Evolutionary conservation across 108 stramenopile species (phyloP), one percentile per base, ranked within the genome.

Genomic region (Schizochytrium sp.): DNA sequence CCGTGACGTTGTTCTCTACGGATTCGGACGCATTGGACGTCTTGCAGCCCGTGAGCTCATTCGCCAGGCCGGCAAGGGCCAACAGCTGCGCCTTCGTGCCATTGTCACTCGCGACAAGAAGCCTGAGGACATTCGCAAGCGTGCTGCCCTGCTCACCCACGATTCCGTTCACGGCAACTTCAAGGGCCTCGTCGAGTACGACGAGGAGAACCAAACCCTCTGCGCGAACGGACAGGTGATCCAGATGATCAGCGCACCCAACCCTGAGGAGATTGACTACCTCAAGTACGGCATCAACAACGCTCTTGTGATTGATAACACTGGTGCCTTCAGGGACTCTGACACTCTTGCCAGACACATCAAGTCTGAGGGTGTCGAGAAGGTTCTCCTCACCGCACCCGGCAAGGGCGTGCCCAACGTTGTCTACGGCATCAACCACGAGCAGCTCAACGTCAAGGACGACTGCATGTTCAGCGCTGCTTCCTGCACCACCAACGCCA

Each of bases 1-100:
- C 12, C 42, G 87, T 47, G 89, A 89, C 72, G 89, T 89, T 7
- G 89, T 89, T 15, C 89, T 99, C 93, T 99, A 98, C 95, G 99
- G 99, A 89, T 98, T 99, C 94, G 99, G 99, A 92, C 97, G 99
- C 95, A 99, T 99, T 89, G 99, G 99, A 91, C 98, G 98, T 95
- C 97, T 99, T 83, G 98, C 99, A 72, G 98, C 98, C 91, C 98
- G 93, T 87, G 44, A 72, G 60, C 73, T 89, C 56, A 88, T 89
- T 13, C 55, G 44, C 46, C 41, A 72, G 44, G 41, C 89, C 47
- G 89, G 87, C 17, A 87, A 88, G 42, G 89, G 89, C 72, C 87
- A 19, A 19, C 88, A 89, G 73, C 64, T 89, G n/a, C 87, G 88
- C 15, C 89, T 89, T 38, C 89, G 89, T 12, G 89, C 89, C 57